phyloP scores from a whole-genome alignment of 768 basidiomycete species.

The Asterophora lycoperdoides region DNA sequence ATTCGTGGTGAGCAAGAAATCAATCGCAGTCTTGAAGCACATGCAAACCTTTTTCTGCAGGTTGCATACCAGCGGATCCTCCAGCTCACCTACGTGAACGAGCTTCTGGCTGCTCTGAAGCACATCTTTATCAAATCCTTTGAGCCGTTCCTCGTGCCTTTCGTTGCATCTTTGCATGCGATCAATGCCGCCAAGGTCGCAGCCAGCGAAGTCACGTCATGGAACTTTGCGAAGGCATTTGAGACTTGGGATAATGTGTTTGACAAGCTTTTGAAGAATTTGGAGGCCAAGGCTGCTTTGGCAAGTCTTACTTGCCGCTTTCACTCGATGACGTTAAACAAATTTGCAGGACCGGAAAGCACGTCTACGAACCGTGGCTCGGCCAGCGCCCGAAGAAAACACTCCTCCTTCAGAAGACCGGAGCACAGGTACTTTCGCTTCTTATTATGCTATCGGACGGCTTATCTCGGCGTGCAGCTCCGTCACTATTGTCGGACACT shows the following conservation, averaged over 20 bases:
- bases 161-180: constrained; percentile 80
- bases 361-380: constrained; percentile 45
- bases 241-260: constrained; percentile 81
- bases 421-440: constrained; percentile 44
- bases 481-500: constrained; percentile 44
- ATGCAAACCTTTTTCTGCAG: constrained; percentile 33
- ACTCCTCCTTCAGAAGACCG: constrained; percentile 60
- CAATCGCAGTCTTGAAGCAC: constrained; percentile 6
- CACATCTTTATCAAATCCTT: constrained; percentile 84
- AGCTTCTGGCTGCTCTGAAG: constrained; percentile 77
- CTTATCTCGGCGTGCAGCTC: constrained; percentile 29
- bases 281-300: constrained; percentile 74
- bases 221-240: constrained; percentile 70
- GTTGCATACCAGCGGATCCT: constrained; percentile 96
- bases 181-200: constrained; percentile 43
- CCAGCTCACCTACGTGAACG: constrained; percentile 90
- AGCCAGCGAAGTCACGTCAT: constrained; percentile 38
- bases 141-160: constrained; percentile 75
- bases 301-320: constrained; percentile 30
- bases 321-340: constrained; percentile 4
- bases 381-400: constrained; percentile 31
- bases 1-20: constrained; percentile 70
- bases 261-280: constrained; percentile 64
- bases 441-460: constrained; percentile 1
- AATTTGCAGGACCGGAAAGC: constrained; percentile 63